A percentile compares a stretch with the other conserved stretches of the same genome.
These are phyloP conservation scores for Phytophthora pini DNA, from an alignment of 352 stramenopile species.

Conservation along the genomic window DNA sequence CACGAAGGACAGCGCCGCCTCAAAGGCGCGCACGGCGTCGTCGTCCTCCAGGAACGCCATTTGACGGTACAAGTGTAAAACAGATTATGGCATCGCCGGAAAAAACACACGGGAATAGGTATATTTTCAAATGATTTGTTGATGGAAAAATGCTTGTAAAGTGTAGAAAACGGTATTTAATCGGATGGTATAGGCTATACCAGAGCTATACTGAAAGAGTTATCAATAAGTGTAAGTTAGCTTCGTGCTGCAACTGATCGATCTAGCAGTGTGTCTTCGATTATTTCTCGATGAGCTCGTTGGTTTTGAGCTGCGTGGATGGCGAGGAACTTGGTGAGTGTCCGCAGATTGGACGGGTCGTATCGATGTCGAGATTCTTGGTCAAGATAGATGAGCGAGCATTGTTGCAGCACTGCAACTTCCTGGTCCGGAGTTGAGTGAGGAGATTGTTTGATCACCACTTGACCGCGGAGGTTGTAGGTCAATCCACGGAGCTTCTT, in stretches of 20 bases:
- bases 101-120: neutral
- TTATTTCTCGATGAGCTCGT: conserved; percentile 17
- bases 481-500: conserved; percentile 40
- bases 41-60: conserved; percentile 49
- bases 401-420: conserved; percentile 15
- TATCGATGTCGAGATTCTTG: conserved; percentile 13
- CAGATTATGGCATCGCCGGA: conserved; percentile 14
- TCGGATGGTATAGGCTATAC: no score
- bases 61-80: conserved; percentile 1
- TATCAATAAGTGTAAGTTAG: neutral
- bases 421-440: conserved; percentile 8
- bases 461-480: conserved; percentile 62
- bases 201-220: no score
- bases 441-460: conserved; percentile 48
- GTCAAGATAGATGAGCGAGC: conserved; percentile 24
- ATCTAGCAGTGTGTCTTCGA: conserved; percentile 13
- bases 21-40: conserved; percentile 38
- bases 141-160: no score
- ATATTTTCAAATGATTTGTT: neutral
- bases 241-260: neutral
- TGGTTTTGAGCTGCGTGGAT: conserved; percentile 21
- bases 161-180: no score
- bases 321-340: conserved; percentile 13
- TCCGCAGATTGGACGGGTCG: conserved; percentile 14
- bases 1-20: conserved; percentile 47